Evolutionary conservation across 148 eudicot species (phyloP).

Genomic region (Amaranthus palmeri): DNA sequence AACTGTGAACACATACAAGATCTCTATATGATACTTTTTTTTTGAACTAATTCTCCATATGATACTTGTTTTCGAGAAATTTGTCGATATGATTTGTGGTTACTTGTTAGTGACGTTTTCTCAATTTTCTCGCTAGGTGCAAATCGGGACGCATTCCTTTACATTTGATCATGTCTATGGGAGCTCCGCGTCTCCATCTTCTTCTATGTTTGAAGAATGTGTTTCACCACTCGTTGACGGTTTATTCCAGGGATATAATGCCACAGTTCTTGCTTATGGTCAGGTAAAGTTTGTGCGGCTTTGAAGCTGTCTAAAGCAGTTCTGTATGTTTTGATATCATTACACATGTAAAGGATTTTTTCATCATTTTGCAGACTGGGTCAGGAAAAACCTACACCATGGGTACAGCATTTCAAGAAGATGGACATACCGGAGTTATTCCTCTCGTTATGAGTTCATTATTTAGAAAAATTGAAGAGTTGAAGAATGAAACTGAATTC

Average conservation of each 20-base stretch:
- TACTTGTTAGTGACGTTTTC: conserved; percentile 7
- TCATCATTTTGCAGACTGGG: conserved; percentile 67
- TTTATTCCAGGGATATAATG: conserved; percentile 96
- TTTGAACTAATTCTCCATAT: not conserved
- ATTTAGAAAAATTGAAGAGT: conserved; percentile 70
- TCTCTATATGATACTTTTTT: not conserved
- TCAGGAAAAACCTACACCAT: conserved; percentile 99
- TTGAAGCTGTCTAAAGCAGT: conserved; percentile 1
- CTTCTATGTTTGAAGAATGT: conserved; percentile 87
- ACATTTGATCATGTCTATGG: conserved; percentile 98
- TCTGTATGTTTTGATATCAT: not conserved
- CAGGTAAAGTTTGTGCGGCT: conserved; percentile 50
- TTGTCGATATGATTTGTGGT: not conserved
- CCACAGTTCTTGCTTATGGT: conserved; percentile 97
- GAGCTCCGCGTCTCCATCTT: conserved; percentile 64
- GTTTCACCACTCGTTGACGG: conserved; percentile 95
- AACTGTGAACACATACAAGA: not conserved
- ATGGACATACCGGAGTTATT: conserved; percentile 63
- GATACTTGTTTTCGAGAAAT: not conserved
- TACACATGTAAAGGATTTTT: conserved; percentile 14
- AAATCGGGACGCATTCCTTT: conserved; percentile 93
- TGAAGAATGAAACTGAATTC: conserved; percentile 72
- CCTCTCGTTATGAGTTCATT: conserved; percentile 85
- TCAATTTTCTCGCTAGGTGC: conserved; percentile 50
- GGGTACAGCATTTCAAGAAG: conserved; percentile 91